Percentiles rank a stretch among this genome's conserved stretches.
These are phyloP conservation scores for Wickerhamomyces sp. DNA, from an alignment of 1,139 yeast species.

Conservation along the genomic window DNA sequence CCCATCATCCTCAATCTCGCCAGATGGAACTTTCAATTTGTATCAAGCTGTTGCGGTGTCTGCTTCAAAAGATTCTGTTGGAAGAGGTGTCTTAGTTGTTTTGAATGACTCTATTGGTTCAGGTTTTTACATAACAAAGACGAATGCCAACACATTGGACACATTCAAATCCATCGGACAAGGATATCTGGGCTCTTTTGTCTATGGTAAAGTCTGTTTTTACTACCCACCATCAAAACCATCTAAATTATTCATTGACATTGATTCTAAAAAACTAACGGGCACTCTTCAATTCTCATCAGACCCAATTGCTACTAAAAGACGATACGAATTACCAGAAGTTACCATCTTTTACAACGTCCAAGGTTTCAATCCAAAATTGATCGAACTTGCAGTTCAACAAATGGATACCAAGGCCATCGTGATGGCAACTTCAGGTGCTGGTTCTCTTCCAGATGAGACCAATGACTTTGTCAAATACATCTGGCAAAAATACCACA, in stretches of 20 bases:
- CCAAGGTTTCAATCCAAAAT: conserved; percentile 49
- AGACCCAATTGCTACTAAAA: conserved; percentile 21
- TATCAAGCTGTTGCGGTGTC: conserved; percentile 69
- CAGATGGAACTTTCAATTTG: conserved; percentile 70
- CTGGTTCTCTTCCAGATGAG: conserved; percentile 54
- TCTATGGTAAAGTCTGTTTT: conserved; percentile 58
- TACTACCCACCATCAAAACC: conserved; percentile 62
- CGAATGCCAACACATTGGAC: conserved; percentile 64
- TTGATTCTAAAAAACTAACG: conserved; percentile 21
- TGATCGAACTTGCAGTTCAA: conserved; percentile 39
- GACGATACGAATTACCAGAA: conserved; percentile 32
- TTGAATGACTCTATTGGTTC: conserved; percentile 64
- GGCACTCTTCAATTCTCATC: conserved; percentile 25
- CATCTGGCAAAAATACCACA: conserved; percentile 29
- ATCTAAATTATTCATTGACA: conserved; percentile 39
- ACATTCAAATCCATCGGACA: conserved; percentile 65
- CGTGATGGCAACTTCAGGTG: conserved; percentile 67
- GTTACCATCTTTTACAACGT: conserved; percentile 54
- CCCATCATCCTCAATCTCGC: conserved; percentile 63
- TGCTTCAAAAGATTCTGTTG: conserved; percentile 41
- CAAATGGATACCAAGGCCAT: conserved; percentile 45
- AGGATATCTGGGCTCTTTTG: conserved; percentile 66
- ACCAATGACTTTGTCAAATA: conserved; percentile 40
- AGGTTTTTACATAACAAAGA: conserved; percentile 65
- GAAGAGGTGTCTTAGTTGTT: conserved; percentile 60